Evolutionary conservation across 352 stramenopile genomes (phyloP).

Genomic region (Phytopythium vexans): DNA sequence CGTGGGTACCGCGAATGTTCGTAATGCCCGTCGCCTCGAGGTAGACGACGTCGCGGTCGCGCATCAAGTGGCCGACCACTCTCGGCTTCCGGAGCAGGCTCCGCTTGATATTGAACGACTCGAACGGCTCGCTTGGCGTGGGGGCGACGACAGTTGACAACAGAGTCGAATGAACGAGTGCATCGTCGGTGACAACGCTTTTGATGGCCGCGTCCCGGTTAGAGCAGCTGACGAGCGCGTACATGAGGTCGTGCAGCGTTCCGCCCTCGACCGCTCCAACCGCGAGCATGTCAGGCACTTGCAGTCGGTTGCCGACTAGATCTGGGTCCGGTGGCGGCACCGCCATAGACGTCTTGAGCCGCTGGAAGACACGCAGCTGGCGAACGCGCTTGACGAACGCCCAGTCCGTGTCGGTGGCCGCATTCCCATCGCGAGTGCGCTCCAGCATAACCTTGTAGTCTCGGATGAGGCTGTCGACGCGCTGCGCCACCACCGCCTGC

Average conservation of each 20-base stretch:
- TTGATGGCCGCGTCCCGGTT: constrained; percentile 23
- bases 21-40: constrained; percentile 31
- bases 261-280: not conserved
- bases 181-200: constrained; percentile 17
- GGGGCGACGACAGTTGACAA: constrained; percentile 11
- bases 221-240: constrained; percentile 19
- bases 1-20: constrained; percentile 14
- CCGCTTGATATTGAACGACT: constrained; percentile 20
- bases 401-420: no score
- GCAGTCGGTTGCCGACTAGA: no score
- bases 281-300: no score
- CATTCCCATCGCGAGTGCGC: no score
- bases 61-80: constrained; percentile 31
- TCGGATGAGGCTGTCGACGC: no score
- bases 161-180: constrained; percentile 10
- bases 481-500: no score
- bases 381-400: no score
- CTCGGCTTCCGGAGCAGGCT: constrained; percentile 12
- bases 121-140: constrained; percentile 18
- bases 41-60: constrained; percentile 39
- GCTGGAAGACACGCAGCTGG: no score
- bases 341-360: no score
- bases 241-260: constrained; percentile 25
- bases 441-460: no score
- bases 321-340: no score